These are phyloP conservation scores for Metschnikowia continentalis DNA, from an alignment of 805 yeast genomes.

Conservation along the genomic window DNA sequence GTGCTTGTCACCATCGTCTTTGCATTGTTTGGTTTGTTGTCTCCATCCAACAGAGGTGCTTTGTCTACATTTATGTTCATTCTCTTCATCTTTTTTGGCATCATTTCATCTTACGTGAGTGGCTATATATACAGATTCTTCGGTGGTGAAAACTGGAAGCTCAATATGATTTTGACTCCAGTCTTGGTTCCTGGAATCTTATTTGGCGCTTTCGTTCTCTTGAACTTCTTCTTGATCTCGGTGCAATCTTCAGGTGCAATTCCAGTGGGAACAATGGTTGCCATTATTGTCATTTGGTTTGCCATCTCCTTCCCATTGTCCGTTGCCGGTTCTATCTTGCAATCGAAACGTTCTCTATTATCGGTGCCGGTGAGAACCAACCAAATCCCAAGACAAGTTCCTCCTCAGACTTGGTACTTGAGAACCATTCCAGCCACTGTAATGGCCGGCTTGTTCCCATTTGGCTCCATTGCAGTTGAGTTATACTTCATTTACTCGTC, in stretches of 20 bases:
- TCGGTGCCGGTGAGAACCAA: slow-evolving; percentile 83
- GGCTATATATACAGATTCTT: slow-evolving; percentile 81
- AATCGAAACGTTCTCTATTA: slow-evolving; percentile 56
- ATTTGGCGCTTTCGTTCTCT: slow-evolving; percentile 56
- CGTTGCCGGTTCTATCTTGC: slow-evolving; percentile 74
- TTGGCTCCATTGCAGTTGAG: slow-evolving; percentile 92
- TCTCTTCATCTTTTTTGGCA: slow-evolving; percentile 74
- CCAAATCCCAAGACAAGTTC: slow-evolving; percentile 95
- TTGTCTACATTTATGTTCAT: slow-evolving; percentile 86
- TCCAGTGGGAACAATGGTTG: slow-evolving; percentile 85
- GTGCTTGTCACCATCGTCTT: slow-evolving; percentile 65
- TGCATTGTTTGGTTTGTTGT: slow-evolving; percentile 83
- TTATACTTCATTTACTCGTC: slow-evolving; percentile 88
- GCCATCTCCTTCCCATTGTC: slow-evolving; percentile 81
- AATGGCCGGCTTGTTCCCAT: slow-evolving; percentile 88
- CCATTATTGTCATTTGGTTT: slow-evolving; percentile 81
- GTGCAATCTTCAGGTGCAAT: slow-evolving; percentile 90
- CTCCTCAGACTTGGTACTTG: slow-evolving; percentile 82
- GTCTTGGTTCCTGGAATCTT: slow-evolving; percentile 76
- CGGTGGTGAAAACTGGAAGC: slow-evolving; percentile 90
- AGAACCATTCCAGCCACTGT: slow-evolving; percentile 62
- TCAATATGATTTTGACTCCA: slow-evolving; percentile 80
- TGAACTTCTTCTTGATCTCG: slow-evolving; percentile 77
- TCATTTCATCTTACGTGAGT: slow-evolving; percentile 83
- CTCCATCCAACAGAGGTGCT: slow-evolving; percentile 94